Conservation (phyloP, 2,329 filamentous ascomycete genomes). For the Pseudopithomyces maydicus region DNA sequence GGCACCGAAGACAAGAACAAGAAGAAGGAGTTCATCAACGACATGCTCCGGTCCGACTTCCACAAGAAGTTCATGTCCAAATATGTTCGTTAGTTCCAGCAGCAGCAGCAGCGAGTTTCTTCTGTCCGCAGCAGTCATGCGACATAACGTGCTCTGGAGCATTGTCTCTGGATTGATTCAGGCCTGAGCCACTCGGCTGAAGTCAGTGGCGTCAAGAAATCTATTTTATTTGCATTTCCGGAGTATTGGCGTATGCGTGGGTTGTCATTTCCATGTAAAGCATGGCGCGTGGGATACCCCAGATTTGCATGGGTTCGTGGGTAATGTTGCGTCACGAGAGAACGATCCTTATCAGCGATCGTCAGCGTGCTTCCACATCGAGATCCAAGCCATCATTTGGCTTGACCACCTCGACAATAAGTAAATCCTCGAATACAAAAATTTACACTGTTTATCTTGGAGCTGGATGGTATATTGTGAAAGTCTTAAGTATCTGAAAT, state of each 20-base stretch:
- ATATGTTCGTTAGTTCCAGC: constrained; percentile 7
- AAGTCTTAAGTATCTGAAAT: too few relatives aligned
- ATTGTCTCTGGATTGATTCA: too few relatives aligned
- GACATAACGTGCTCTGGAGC: constrained; percentile 69
- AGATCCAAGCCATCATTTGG: constrained; percentile 28
- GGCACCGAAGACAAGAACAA: constrained; percentile 91
- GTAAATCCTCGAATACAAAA: background rate
- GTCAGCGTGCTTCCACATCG: constrained; percentile 25
- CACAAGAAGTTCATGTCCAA: constrained; percentile 86
- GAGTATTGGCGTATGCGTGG: constrained; percentile 13
- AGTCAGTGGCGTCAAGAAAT: background rate
- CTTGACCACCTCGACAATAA: constrained; percentile 14
- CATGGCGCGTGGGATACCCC: constrained; percentile 31
- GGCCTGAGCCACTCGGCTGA: constrained; percentile 1
- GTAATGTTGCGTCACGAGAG: constrained; percentile 26
- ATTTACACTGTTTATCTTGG: too few relatives aligned
- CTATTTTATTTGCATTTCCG: constrained; percentile 24
- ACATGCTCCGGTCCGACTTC: constrained; percentile 92
- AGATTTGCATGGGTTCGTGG: constrained; percentile 18
- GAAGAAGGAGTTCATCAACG: constrained; percentile 97
- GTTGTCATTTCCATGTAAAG: constrained; percentile 16
- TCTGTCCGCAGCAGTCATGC: background rate
- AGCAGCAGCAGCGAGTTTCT: background rate
- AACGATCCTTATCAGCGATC: constrained; percentile 41
- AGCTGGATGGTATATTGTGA: too few relatives aligned